Percentiles rank a stretch among this genome's conserved stretches.
Conservation (phyloP, 805 yeast genomes). For the Schwanniomyces sp. region DNA sequence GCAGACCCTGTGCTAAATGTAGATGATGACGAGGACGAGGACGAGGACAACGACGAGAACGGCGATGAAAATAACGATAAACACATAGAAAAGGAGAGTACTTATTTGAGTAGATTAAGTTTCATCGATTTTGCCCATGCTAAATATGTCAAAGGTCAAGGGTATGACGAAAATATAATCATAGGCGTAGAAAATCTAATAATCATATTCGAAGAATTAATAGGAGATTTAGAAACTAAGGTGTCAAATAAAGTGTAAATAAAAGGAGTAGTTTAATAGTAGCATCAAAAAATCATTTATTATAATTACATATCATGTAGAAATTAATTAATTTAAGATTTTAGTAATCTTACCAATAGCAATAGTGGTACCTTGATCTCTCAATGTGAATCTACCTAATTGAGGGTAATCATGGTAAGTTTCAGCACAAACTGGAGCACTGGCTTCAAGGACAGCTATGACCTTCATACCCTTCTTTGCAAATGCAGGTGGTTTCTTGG, state of each 20-base stretch:
- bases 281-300: not conserved
- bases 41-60: constrained; percentile 19
- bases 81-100: constrained; percentile 22
- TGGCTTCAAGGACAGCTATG: constrained; percentile 84
- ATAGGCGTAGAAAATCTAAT: constrained; percentile 69
- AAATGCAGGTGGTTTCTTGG: constrained; percentile 96
- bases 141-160: constrained; percentile 55
- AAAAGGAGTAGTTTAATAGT: not conserved
- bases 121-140: constrained; percentile 94
- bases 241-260: not conserved
- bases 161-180: constrained; percentile 70
- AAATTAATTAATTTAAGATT: constrained; percentile 48
- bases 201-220: constrained; percentile 33
- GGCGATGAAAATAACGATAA: constrained; percentile 16
- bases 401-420: constrained; percentile 91
- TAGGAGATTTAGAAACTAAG: constrained; percentile 5
- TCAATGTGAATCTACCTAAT: constrained; percentile 94
- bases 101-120: constrained; percentile 55
- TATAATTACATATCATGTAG: not conserved
- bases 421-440: constrained; percentile 91
- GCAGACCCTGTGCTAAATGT: constrained; percentile 10
- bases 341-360: constrained; percentile 98
- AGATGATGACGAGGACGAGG: constrained; percentile 20
- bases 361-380: constrained; percentile 98
- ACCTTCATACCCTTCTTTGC: constrained; percentile 99